Base-by-base conservation (phyloP, 2,329 filamentous ascomycete species). In the Trichoderma atrobrunneum region DNA sequence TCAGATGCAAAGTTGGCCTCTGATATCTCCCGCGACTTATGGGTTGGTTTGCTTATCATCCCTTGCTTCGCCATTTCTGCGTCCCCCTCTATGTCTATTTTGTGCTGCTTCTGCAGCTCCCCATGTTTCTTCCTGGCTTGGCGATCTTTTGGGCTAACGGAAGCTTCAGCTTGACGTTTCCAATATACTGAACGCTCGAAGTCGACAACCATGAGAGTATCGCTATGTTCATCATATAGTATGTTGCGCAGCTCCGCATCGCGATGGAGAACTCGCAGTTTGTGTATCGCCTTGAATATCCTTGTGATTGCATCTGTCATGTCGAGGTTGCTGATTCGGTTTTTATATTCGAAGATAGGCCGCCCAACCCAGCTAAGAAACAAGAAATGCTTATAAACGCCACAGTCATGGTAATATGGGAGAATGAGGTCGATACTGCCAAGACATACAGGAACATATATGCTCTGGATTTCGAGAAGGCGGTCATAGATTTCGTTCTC, bases 371-470 rank as follows among this genome's bases (percentile, higher is more conserved):
- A 83, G 73, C 78, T 79, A 8, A 82, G 75, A 63, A 83, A 78
- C 69, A 83, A 70, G 39, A 83, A 79, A 73, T 79, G 71, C 24
- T 28, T 26, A 66, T 75, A 82, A 1, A 79, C 75, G 64, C 79
- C 73, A 67, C 78, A 66, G 69, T 82, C 72, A 65, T 77, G 79
- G 63, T 81, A 80, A 63, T 78, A 81, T 8, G 77, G 80, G 51
- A 76, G 66, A 34, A 76, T 60, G 39, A 82, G 73, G 43, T 79
- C 72, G 60, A 78, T 72, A 5, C 67, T 74, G 32, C 81, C 80
- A 18, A 83, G 77, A 59, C 77, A 83, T 2, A 84, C 77, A 3
- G 81, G 81, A 28, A 82, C 69, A 66, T 75, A 30, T 28, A 73
- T 75, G 18, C 81, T 80, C 71, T 83, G 77, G 51, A 83, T 75